These are phyloP conservation scores for Phytophthora parvispora DNA, from an alignment of 352 stramenopile species.

Conservation along the genomic window DNA sequence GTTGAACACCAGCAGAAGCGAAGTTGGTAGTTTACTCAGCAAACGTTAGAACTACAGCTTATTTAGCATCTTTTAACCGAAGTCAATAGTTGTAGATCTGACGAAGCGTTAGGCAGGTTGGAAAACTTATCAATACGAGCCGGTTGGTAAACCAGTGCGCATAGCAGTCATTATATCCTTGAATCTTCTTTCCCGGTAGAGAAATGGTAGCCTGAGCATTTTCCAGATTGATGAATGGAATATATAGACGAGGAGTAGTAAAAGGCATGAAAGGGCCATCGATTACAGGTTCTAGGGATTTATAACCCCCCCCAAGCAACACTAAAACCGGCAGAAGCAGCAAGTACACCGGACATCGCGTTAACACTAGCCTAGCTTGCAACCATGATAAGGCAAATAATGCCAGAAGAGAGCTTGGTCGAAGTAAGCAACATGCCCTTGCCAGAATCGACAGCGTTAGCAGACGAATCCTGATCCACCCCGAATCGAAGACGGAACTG, in stretches of 20 bases:
- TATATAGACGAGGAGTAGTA: not conserved
- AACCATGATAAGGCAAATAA: not conserved
- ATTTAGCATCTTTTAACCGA: not conserved
- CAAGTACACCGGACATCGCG: not conserved
- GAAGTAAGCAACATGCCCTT: not conserved
- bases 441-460: too few species aligned
- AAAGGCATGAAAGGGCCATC: slow-evolving; percentile 7
- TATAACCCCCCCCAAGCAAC: slow-evolving; percentile 10
- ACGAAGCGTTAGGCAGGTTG: not conserved
- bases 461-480: not conserved
- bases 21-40: slow-evolving; percentile 1
- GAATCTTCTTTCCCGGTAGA: not conserved
- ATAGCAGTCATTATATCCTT: slow-evolving; percentile 1
- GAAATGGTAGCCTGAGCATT: not conserved
- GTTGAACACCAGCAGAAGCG: not conserved
- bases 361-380: not conserved
- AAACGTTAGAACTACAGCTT: slow-evolving; percentile 1
- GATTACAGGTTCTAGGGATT: not conserved
- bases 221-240: not conserved
- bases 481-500: too few species aligned
- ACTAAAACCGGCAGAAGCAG: not conserved
- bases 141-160: slow-evolving; percentile 5
- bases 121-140: not conserved
- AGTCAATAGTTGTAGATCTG: not conserved
- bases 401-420: not conserved